Conservation (phyloP, 1,284 basidiomycete species). For the Xerocomus minutiporus region DNA sequence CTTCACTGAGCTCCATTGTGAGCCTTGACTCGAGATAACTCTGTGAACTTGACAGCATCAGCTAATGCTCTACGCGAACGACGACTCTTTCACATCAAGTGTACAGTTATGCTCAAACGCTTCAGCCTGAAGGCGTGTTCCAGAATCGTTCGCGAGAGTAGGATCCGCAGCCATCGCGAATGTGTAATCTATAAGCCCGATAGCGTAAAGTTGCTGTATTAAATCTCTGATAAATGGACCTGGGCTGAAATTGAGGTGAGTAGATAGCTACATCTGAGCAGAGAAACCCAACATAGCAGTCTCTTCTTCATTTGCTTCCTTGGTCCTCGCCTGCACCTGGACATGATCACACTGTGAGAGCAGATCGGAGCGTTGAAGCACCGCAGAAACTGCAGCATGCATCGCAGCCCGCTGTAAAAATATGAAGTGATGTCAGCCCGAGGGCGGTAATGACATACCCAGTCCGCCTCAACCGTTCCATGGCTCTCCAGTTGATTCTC, state of each 20-base stretch:
- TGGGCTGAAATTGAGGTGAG: slow-evolving; percentile 29
- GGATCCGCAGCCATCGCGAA: slow-evolving; percentile 51
- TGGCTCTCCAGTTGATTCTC: slow-evolving; percentile 53
- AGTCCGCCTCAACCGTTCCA: slow-evolving; percentile 47
- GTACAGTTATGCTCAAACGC: slow-evolving; percentile 53
- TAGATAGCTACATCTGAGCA: neutral
- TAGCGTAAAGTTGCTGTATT: slow-evolving; percentile 50
- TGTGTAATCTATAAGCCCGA: slow-evolving; percentile 52
- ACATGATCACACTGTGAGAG: slow-evolving; percentile 45
- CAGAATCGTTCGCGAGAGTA: slow-evolving; percentile 43
- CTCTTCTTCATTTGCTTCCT: slow-evolving; percentile 24
- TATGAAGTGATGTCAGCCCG: slow-evolving; percentile 11
- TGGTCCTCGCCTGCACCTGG: slow-evolving; percentile 28
- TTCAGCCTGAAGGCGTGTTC: slow-evolving; percentile 49
- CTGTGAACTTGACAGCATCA: slow-evolving; percentile 34
- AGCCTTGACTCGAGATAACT: slow-evolving; percentile 58
- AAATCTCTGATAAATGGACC: slow-evolving; percentile 54
- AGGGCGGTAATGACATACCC: slow-evolving; percentile 40
- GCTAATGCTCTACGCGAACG: neutral
- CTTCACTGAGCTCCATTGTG: slow-evolving; percentile 46
- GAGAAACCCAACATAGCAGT: slow-evolving; percentile 13
- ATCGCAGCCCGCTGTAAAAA: slow-evolving; percentile 49
- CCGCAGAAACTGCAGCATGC: slow-evolving; percentile 47
- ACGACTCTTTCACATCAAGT: slow-evolving; percentile 41
- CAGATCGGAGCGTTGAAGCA: slow-evolving; percentile 49